Base-by-base conservation (phyloP, 306 rosid genomes). In the Gillenia trifoliata region DNA sequence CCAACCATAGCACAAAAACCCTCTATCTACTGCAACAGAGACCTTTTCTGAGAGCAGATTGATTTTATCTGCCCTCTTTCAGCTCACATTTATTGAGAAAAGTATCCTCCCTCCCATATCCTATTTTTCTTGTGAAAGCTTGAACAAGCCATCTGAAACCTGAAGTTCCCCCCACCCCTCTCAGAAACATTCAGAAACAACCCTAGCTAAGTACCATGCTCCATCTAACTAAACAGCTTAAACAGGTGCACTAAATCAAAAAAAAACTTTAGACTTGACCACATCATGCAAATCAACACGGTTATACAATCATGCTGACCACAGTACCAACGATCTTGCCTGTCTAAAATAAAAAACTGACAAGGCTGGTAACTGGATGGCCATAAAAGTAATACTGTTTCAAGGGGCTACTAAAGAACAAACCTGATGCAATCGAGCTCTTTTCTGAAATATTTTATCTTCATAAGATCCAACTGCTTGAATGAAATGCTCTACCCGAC, bases 381-480 rank as follows among this genome's bases (percentile, higher is more conserved):
- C 64, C 64, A 6, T 30, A 15, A 10, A 62, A 30, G 40, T 62
- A 54, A 54, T 3, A 62, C 2, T 45, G 40, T 20, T 62, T 62
- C 41, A 29, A 29, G 22, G 11, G 23, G 66, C 10, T 47, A 43
- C 16, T 17, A 64, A 36, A n/a, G 17, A 75, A 67, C 74, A 78
- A 56, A 95, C 99, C 99, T 89, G 96, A 78, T 95, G 91, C 79
- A 90, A 45, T 52, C 92, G 86, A 57, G 90, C 92, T 81, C 99
- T 89, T 86, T 92, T 95, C 82, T 89, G 97, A 80, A 95, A 95
- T 73, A 95, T 95, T 55, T 74, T 89, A 79, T 92, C 99, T 77
- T 95, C 99, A 50, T 82, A 90, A 61, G 92, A 78, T 75, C 99
- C 99, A 64, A 95, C 89, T 60, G 99, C 97, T 84, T 92, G 98